Conservation (phyloP, 192 early-diverging fungal species). For the Umbelopsis isabellina region DNA sequence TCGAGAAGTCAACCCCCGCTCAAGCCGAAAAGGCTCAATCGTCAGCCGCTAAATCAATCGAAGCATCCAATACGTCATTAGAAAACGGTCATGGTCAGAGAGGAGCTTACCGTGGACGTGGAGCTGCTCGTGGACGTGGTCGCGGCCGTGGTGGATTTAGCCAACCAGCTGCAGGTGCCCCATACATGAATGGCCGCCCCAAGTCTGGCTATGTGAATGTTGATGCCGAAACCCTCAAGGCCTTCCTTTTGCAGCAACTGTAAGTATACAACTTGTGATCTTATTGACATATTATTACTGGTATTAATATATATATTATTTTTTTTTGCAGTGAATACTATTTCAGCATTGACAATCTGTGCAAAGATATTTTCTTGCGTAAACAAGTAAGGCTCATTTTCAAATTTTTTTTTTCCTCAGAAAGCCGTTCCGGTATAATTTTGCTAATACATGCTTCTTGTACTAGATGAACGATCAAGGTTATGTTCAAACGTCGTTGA, state of each 20-base stretch:
- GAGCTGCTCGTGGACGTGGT: slow-evolving; percentile 17
- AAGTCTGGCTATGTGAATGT: slow-evolving; percentile 28
- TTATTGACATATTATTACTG: not conserved
- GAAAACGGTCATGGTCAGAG: not conserved
- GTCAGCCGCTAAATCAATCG: not conserved
- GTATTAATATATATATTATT: too few relatives aligned
- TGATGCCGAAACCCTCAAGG: slow-evolving; percentile 53
- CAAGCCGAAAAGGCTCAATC: not conserved
- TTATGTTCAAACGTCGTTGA: slow-evolving; percentile 74
- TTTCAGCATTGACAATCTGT: slow-evolving; percentile 96
- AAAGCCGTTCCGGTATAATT: not conserved
- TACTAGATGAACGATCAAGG: slow-evolving; percentile 89
- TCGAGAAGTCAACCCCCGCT: slow-evolving; percentile 4
- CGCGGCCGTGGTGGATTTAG: slow-evolving; percentile 33
- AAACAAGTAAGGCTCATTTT: slow-evolving; percentile 44
- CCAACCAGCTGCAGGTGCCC: not conserved
- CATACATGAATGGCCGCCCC: not conserved
- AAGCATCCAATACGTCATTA: not conserved
- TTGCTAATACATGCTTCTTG: not conserved
- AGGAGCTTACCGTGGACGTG: slow-evolving; percentile 20
- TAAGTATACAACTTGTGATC: slow-evolving; percentile 31
- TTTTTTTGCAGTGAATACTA: slow-evolving; percentile 82
- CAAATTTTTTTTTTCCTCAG: not conserved
- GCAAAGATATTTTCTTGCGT: slow-evolving; percentile 95
- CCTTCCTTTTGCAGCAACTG: slow-evolving; percentile 66